A percentile compares a stretch with the other conserved stretches of the same genome.
Conservation (phyloP, 164 flowering plant genomes). For the Macadamia tetraphylla region DNA sequence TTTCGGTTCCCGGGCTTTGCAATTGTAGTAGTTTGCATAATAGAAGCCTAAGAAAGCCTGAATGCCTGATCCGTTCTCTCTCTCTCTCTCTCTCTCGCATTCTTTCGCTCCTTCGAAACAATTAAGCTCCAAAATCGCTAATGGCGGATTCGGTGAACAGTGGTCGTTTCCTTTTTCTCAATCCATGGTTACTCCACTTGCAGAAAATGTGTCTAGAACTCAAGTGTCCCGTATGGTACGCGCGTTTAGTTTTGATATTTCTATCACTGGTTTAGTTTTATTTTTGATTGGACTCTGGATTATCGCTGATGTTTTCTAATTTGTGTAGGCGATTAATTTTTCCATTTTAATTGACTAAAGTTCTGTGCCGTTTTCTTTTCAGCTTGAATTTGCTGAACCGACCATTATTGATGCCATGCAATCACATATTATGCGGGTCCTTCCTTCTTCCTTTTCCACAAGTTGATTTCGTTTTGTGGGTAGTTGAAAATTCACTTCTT, state of each 20-base stretch:
- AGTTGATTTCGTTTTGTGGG: neutral
- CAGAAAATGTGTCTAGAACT: conserved; percentile 62
- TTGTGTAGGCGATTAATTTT: too few species aligned
- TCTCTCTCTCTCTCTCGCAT: neutral
- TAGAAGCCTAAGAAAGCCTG: neutral
- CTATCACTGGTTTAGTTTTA: too few species aligned
- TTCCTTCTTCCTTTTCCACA: conserved; percentile 1
- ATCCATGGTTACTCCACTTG: conserved; percentile 47
- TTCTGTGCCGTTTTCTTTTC: conserved; percentile 16
- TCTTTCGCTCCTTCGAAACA: too few species aligned
- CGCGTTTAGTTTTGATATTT: neutral
- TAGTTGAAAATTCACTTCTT: neutral
- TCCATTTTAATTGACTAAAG: too few species aligned
- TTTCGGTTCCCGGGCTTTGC: too few species aligned
- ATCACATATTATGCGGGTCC: conserved; percentile 63
- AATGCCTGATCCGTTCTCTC: neutral
- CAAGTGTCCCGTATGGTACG: conserved; percentile 58
- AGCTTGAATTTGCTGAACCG: conserved; percentile 44
- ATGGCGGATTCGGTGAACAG: conserved; percentile 22
- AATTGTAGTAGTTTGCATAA: too few species aligned
- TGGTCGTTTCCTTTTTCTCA: conserved; percentile 15
- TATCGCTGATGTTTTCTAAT: too few species aligned
- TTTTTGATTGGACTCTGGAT: too few species aligned
- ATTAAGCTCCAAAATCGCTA: neutral
- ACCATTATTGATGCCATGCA: conserved; percentile 57